Base-by-base conservation (phyloP, 2,329 filamentous ascomycete species). In the Ascochyta lentis region DNA sequence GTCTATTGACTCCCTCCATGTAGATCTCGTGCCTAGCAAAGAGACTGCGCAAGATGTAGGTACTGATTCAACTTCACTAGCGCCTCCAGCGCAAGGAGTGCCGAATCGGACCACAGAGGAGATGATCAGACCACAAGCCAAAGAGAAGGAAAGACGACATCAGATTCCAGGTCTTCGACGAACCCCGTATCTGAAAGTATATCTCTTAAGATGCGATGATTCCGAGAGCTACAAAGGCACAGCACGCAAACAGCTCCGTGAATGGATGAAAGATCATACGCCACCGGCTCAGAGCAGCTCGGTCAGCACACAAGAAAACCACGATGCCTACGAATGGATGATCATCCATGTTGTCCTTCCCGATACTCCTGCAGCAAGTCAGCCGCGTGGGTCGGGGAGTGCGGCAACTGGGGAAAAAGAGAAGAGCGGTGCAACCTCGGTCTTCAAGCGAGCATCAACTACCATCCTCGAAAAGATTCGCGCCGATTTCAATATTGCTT, bases 241-340 rank as follows among this genome's bases (percentile, higher is more conserved):
- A 12, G 88, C 91, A 6, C 85, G 92, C 46, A 87, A 90, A 67
- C 86, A 91, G 64, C 82, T 99, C 33, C 86, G 91, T 46, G 93
- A 98, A 63, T 99, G 95, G 95, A 86, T 98, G 67, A 96, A 95
- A 75, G 80, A 84, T 6, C 84, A 96, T 60, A 83, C 86, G 0
- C 79, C 84, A 0, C 80, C 85, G 2, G 71, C 72, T 15, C 79
- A 84, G 54, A 80, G 78, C 55, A 83, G 81, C 48, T 85, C 86
- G 6, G 72, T 42, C 19, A 91, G 82, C 68, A 88, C 86, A 19
- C 89, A 92, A 69, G 94, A 97, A 70, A 95, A 96, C 59, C 95
- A 99, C 70, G 94, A 99, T 79, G 94, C 95, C 0, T 96, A 90
- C 65, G 95, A 99, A 76, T 98, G 93, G 90, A 81, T 99, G 62